These are phyloP conservation scores for Dothistroma pini DNA, from an alignment of 2,329 filamentous ascomycete genomes.

Conservation along the genomic window DNA sequence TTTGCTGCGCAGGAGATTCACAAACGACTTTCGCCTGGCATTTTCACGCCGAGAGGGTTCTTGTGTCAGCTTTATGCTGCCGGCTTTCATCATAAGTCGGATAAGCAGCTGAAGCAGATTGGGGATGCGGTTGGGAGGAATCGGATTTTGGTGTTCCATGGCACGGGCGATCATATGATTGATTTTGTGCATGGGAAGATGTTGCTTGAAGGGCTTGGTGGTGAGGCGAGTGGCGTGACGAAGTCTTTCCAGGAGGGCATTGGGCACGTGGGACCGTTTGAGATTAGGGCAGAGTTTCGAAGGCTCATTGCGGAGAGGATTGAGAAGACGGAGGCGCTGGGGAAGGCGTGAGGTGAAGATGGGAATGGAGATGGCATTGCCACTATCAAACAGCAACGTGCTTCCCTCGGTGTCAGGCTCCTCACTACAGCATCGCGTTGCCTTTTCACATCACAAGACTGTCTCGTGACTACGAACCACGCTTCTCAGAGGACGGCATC, in stretches of 20 bases:
- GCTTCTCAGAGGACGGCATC: too few relatives aligned
- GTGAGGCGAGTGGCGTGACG: conserved; percentile 47
- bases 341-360: not conserved
- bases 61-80: conserved; percentile 74
- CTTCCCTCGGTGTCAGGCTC: too few relatives aligned
- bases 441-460: too few relatives aligned
- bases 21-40: conserved; percentile 61
- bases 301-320: conserved; percentile 57
- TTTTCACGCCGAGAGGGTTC: conserved; percentile 66
- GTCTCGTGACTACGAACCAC: too few relatives aligned
- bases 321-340: conserved; percentile 45
- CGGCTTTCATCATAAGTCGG: conserved; percentile 73
- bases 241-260: conserved; percentile 64
- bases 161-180: conserved; percentile 74
- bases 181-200: conserved; percentile 64
- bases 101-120: conserved; percentile 61
- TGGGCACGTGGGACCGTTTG: conserved; percentile 72
- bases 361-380: too few relatives aligned
- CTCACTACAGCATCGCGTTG: too few relatives aligned
- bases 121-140: conserved; percentile 67
- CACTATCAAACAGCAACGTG: too few relatives aligned
- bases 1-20: conserved; percentile 74
- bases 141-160: conserved; percentile 74
- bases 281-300: conserved; percentile 68
- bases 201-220: conserved; percentile 65